Evolutionary conservation across 352 stramenopile genomes (phyloP).

Genomic region (Phytopythium chamaehyphon): DNA sequence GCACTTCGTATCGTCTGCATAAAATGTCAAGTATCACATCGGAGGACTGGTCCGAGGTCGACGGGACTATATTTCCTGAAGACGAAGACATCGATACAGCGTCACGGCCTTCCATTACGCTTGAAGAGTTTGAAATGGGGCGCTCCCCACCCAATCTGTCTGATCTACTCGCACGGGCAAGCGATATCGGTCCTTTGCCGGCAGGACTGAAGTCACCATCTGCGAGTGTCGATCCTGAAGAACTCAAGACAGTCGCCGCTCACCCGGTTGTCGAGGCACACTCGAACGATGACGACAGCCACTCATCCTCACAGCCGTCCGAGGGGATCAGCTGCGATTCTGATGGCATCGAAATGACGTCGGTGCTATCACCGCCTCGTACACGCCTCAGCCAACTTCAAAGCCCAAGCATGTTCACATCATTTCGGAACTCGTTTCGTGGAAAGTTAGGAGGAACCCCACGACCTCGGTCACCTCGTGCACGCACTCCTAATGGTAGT

Average conservation of each 20-base stretch:
- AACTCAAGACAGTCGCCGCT: constrained; percentile 22
- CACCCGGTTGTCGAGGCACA: constrained; percentile 10
- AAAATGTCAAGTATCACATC: constrained; percentile 30
- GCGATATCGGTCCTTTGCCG: too few relatives aligned
- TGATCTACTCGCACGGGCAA: background rate
- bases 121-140: constrained; percentile 62
- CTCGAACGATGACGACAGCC: constrained; percentile 3
- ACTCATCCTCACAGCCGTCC: constrained; percentile 5
- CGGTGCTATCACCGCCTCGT: constrained; percentile 5
- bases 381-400: constrained; percentile 11
- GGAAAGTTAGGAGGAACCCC: constrained; percentile 18
- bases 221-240: constrained; percentile 1
- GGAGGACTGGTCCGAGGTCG: constrained; percentile 35
- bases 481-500: background rate
- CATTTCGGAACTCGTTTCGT: constrained; percentile 35
- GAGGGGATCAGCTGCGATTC: constrained; percentile 6
- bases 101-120: constrained; percentile 29
- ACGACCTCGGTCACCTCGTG: constrained; percentile 3
- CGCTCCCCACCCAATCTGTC: constrained; percentile 15
- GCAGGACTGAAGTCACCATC: background rate
- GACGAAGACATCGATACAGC: constrained; percentile 14
- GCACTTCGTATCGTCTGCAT: constrained; percentile 13
- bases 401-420: constrained; percentile 34
- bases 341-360: constrained; percentile 5
- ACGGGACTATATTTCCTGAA: constrained; percentile 18